Evolutionary conservation across 306 rosid genomes (phyloP), one percentile per base, ranked within the genome.

Genomic region (peach (Prunus persica)): DNA sequence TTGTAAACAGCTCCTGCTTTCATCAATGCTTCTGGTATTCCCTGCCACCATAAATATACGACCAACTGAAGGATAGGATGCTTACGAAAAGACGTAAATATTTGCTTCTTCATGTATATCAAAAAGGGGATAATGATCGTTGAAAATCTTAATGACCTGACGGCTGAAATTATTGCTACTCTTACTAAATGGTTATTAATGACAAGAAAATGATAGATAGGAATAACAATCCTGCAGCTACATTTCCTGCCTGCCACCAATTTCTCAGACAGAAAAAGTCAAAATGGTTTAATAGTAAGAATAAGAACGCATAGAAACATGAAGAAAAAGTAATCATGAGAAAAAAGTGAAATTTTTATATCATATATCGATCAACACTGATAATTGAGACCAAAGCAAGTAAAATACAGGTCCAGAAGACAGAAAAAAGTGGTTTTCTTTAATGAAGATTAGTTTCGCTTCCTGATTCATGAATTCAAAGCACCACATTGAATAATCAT

Each of bases 1-100:
- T 90, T 92, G 84, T 92, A 95, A 81, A 88, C 74, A 65, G 96
- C 96, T 80, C 97, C 98, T 68, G 95, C 95, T 83, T 84, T 90
- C 87, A 81, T 79, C 86, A 92, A 71, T 76, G 98, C 97, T 86
- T 95, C 98, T 52, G 98, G 16, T 73, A 95, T 50, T 69, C 98
- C 96, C 97, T 95, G 84, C 80, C 72, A 80, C 43, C 67, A 76
- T 46, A 61, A 43, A 47, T 24, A 20, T 19, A 57, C 11, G n/a
- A 47, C 22, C 5, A 9, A 45, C 24, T 1, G 51, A 74, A 69
- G 49, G 19, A 54, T 63, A 8, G 0, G 11, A 50, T 2, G 45
- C 32, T 32, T 32, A 72, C 18, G 1, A n/a, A 28, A 10, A 28
- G 13, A 47, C 9, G 0, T 6, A 19, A 70, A 2, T 24, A 25